phyloP scores from a whole-genome alignment of 345 rosid species.

The Rhizophora mangle region DNA sequence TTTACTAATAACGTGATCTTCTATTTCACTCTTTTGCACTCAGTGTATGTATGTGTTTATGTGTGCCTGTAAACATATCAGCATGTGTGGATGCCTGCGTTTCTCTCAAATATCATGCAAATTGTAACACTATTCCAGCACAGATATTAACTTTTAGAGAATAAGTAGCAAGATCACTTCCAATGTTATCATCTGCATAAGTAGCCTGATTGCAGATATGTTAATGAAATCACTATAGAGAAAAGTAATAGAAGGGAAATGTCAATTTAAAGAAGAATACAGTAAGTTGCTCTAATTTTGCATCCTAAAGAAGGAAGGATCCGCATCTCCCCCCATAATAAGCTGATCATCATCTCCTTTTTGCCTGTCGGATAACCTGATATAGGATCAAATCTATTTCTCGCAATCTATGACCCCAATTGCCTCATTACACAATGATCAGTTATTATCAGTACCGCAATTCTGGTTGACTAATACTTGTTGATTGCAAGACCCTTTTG shows the following conservation, averaged over 20 bases:
- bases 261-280: no score
- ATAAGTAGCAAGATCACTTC: no score
- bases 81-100: not conserved
- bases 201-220: not conserved
- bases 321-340: no score
- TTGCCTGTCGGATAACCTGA: no score
- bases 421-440: not conserved
- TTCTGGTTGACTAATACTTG: no score
- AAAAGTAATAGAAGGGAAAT: no score
- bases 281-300: no score
- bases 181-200: not conserved
- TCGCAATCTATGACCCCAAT: not conserved
- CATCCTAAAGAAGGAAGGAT: no score
- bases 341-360: no score
- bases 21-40: conserved; percentile 3
- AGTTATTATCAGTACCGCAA: no score
- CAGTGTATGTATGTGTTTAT: not conserved
- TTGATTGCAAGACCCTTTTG: no score
- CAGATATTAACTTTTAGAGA: not conserved
- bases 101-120: not conserved
- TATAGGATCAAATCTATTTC: not conserved
- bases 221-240: no score
- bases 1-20: not conserved
- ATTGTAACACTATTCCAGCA: not conserved
- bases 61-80: not conserved